phyloP scores from a whole-genome alignment of 495 filamentous ascomycete genomes.

The Trichoderma gamsii region DNA sequence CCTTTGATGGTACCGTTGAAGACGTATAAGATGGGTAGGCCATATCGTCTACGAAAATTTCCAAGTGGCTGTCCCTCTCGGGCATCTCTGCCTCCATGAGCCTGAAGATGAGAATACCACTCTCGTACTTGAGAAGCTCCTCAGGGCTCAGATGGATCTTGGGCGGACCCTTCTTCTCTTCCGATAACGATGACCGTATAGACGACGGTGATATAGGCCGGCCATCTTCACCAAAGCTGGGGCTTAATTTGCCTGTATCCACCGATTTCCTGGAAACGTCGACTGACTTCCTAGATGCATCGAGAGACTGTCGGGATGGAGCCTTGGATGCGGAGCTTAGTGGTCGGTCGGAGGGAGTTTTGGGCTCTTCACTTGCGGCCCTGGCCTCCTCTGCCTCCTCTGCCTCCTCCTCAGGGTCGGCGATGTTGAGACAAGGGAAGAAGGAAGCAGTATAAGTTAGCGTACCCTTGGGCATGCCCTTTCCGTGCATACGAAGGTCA shows the following conservation, averaged over 20 bases:
- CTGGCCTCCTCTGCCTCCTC: slow-evolving; percentile 32
- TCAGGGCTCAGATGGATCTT: slow-evolving; percentile 74
- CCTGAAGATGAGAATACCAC: slow-evolving; percentile 90
- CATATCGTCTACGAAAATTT: slow-evolving; percentile 92
- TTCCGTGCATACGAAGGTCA: slow-evolving; percentile 58
- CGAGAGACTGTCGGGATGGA: slow-evolving; percentile 29
- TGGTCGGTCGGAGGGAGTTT: neutral
- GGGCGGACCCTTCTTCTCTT: slow-evolving; percentile 53
- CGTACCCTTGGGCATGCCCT: slow-evolving; percentile 65
- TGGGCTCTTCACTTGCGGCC: slow-evolving; percentile 15
- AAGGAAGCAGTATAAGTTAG: slow-evolving; percentile 84
- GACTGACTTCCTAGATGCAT: slow-evolving; percentile 24
- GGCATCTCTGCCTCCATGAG: slow-evolving; percentile 80
- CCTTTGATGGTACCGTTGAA: slow-evolving; percentile 58
- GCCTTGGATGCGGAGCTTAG: neutral
- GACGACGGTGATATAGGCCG: slow-evolving; percentile 26
- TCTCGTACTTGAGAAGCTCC: slow-evolving; percentile 77
- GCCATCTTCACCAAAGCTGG: slow-evolving; percentile 20
- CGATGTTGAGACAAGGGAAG: slow-evolving; percentile 79
- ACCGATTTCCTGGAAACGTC: slow-evolving; percentile 19
- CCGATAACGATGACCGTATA: slow-evolving; percentile 20
- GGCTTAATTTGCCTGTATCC: slow-evolving; percentile 35
- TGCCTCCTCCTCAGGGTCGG: slow-evolving; percentile 89
- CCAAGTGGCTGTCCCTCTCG: slow-evolving; percentile 68
- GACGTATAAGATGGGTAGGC: slow-evolving; percentile 85